Evolutionary conservation across 2,329 filamentous ascomycete genomes (phyloP), one percentile per base, ranked within the genome.

Genomic region (Gyromitra esculenta): DNA sequence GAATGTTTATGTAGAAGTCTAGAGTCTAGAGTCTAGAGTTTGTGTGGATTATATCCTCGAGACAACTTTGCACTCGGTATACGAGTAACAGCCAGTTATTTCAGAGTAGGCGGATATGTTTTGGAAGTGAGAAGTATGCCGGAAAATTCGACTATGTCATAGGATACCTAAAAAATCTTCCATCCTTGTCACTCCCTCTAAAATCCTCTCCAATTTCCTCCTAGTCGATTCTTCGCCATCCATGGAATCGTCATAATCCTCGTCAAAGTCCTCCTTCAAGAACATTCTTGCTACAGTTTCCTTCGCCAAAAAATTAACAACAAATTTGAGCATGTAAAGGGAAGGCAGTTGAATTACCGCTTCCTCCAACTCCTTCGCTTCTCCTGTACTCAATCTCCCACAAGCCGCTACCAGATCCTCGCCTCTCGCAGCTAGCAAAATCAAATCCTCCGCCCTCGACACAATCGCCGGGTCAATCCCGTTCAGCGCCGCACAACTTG

Each of bases 401-500:
- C 92, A 97, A 21, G 90, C 88, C 39, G 89, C 87, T 5, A 91
- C 88, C 1, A 98, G 85, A 82, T 97, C 92, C 81, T 95, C 91
- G 5, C 93, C 92, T 65, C 87, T 88, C 15, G 89, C 88, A 43
- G 91, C 86, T 15, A 96, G 85, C 5, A 89, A 83, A 25, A 91
- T 89, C 45, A 99, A 86, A 6, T 90, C 87, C 78, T 93, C 91
- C 0, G 95, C 94, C 71, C 94, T 89, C 15, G 91, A 85, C 5
- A 97, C 87, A 8, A 98, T 88, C 4, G 87, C 86, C 18, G 84
- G 81, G 39, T 93, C 90, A 13, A 99, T 89, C 0, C 94, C 94
- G 81, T 97, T 97, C 83, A 97, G 88, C 2, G 90, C 90, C 37
- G 96, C 96, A 82, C 96, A 98, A 68, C 86, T 88, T 76, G 1